These are phyloP conservation scores for Monilinia fructigena DNA, from an alignment of 2,329 filamentous ascomycete genomes.

Conservation along the genomic window DNA sequence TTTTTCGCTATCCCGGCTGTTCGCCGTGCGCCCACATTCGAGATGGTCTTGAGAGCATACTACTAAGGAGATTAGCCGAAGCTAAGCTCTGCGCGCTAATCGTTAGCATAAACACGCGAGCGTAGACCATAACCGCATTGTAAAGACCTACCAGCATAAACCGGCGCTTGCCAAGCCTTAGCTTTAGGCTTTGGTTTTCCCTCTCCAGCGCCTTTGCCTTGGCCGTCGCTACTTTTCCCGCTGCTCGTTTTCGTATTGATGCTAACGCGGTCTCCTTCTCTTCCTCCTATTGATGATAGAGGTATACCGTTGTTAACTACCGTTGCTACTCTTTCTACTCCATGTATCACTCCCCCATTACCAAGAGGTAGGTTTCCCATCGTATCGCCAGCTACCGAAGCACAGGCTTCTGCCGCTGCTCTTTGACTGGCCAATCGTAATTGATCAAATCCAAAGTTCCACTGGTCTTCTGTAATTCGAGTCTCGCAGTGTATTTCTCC, in stretches of 20 bases:
- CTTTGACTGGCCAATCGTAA: slow-evolving; percentile 36
- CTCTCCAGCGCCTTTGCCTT: slow-evolving; percentile 33
- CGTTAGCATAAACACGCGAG: slow-evolving; percentile 10
- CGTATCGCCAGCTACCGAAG: slow-evolving; percentile 29
- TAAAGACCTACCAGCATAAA: slow-evolving; percentile 42
- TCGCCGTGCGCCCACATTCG: background rate
- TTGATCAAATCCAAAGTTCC: slow-evolving; percentile 36
- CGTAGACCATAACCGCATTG: background rate
- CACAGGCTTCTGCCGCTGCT: slow-evolving; percentile 38
- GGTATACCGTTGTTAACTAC: slow-evolving; percentile 23
- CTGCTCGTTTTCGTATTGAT: slow-evolving; percentile 34
- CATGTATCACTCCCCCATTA: slow-evolving; percentile 33
- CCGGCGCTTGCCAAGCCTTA: slow-evolving; percentile 45
- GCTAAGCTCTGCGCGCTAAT: slow-evolving; percentile 9
- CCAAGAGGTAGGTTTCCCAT: slow-evolving; percentile 23
- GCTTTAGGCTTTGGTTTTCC: slow-evolving; percentile 41
- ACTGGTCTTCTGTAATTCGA: slow-evolving; percentile 26
- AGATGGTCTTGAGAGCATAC: background rate
- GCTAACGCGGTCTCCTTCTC: slow-evolving; percentile 29
- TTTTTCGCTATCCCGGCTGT: background rate
- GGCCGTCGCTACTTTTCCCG: slow-evolving; percentile 33
- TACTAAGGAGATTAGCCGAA: slow-evolving; percentile 6
- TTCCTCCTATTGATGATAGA: slow-evolving; percentile 16
- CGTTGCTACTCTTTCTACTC: slow-evolving; percentile 30
- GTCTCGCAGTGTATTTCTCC: slow-evolving; percentile 35